Evolutionary conservation across 2,329 filamentous ascomycete genomes (phyloP).

Genomic region (Hypoxylon sp.): DNA sequence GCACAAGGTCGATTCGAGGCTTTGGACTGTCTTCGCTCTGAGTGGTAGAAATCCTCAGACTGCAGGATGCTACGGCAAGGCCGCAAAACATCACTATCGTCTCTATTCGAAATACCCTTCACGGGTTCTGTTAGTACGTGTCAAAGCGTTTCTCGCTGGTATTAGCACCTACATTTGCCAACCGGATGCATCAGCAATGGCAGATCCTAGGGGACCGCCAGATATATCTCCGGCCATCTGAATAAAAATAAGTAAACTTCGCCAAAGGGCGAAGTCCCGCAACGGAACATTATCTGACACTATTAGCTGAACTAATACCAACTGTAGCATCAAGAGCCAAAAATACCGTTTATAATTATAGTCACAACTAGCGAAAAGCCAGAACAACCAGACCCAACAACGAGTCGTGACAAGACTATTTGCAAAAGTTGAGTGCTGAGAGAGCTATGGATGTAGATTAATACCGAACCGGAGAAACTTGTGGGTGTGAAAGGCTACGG

Average conservation of each 20-base stretch:
- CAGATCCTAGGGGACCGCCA: constrained; percentile 17
- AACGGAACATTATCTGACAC: constrained; percentile 22
- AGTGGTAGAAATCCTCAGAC: constrained; percentile 1
- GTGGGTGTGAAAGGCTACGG: background rate
- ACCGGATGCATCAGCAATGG: constrained; percentile 21
- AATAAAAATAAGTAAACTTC: constrained; percentile 24
- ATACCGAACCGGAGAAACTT: background rate
- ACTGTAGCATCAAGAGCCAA: background rate
- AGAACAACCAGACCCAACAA: constrained; percentile 22
- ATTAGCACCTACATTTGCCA: constrained; percentile 21
- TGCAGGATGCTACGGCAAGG: constrained; percentile 16
- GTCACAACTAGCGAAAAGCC: constrained; percentile 18
- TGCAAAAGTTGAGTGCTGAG: constrained; percentile 17
- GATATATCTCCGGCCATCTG: constrained; percentile 32
- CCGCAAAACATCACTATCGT: constrained; percentile 24
- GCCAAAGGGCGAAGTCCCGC: constrained; percentile 25
- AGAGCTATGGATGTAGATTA: constrained; percentile 9
- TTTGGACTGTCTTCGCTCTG: constrained; percentile 11
- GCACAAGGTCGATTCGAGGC: constrained; percentile 15
- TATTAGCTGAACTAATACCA: background rate
- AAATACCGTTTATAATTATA: constrained; percentile 25
- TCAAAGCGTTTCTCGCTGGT: background rate
- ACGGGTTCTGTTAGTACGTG: constrained; percentile 2
- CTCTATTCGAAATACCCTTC: constrained; percentile 25
- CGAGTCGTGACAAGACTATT: constrained; percentile 18